Evolutionary conservation across 495 filamentous ascomycete genomes (phyloP), one percentile per base, ranked within the genome.

Genomic region (Thozetella sp.): DNA sequence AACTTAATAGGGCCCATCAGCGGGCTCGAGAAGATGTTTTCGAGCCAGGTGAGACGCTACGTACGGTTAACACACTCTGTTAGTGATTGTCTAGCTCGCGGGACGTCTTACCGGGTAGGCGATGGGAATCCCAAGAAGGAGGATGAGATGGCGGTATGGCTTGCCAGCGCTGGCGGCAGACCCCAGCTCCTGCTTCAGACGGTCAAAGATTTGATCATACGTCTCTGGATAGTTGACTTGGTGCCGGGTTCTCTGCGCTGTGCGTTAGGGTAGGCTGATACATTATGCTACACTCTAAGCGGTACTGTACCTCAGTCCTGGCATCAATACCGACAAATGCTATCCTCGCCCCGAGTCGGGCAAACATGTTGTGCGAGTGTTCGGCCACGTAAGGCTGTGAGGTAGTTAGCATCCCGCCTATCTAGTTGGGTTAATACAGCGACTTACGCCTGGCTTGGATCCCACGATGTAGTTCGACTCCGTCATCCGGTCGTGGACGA

Each of bases 141-240:
- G 78, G 43, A 98, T 82, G 45, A 98, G 74, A 63, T 98, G 94
- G 72, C 88, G 90, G 67, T 93, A 89, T 65, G 69, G 87, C 70
- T 64, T 82, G 67, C 65, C 74, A 0, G 76, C 65, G 46, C 54
- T 60, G n/a, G 83, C 82, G 3, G 83, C 85, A 25, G 70, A 63
- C 1, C 72, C 70, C 22, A 97, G 78, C 63, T 96, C 91, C 24
- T 76, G 63, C 53, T 80, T 74, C 30, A 96, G 66, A 0, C 91
- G 88, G 15, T 77, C 63, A 67, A 97, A 97, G 57, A 97, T 88
- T 12, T 86, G 73, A 23, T 96, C 84, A 65, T 97, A 98, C 2
- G 94, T 97, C 55, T 96, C 92, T 1, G 86, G 84, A 67, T 93
- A 93, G 71, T 97, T 97, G 67, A 97, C 87, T 72, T 94, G 91